Conservation (phyloP, 1,139 yeast genomes). For the Yamadazyma oceani region DNA sequence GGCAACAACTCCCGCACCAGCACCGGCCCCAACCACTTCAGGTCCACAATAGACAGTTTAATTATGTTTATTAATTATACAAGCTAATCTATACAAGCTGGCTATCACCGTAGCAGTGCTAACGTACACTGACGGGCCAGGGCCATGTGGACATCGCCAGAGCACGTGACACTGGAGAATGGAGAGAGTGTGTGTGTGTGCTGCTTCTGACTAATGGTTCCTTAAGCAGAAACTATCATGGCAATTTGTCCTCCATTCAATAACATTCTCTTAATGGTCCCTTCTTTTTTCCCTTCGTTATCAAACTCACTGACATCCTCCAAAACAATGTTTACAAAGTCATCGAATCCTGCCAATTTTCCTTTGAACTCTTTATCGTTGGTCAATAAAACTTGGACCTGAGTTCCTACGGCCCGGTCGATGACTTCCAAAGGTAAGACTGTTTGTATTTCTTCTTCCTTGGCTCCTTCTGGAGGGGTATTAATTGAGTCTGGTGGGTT, state of each 20-base stretch:
- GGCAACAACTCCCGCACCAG: not conserved
- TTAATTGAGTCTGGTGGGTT: not conserved
- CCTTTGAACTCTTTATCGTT: slow-evolving; percentile 80
- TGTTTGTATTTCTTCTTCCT: slow-evolving; percentile 18
- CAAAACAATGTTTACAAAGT: slow-evolving; percentile 88
- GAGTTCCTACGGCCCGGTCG: slow-evolving; percentile 82
- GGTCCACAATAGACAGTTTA: not conserved
- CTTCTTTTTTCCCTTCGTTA: slow-evolving; percentile 27
- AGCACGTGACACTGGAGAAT: no score
- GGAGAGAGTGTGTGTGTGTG: no score
- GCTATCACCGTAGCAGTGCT: no score
- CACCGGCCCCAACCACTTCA: not conserved
- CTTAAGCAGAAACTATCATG: slow-evolving; percentile 48
- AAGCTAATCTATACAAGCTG: not conserved
- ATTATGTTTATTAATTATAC: not conserved
- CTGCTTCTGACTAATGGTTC: no score
- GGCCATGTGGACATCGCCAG: no score
- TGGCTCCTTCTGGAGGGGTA: not conserved
- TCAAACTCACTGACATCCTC: slow-evolving; percentile 72
- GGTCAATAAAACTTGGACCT: slow-evolving; percentile 75
- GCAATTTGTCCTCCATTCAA: slow-evolving; percentile 88
- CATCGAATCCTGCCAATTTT: slow-evolving; percentile 87
- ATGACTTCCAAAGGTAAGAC: slow-evolving; percentile 80
- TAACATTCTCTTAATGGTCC: slow-evolving; percentile 64
- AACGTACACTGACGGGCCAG: no score